Conservation (phyloP, 306 rosid species). For the Cucurbita maxima region DNA sequence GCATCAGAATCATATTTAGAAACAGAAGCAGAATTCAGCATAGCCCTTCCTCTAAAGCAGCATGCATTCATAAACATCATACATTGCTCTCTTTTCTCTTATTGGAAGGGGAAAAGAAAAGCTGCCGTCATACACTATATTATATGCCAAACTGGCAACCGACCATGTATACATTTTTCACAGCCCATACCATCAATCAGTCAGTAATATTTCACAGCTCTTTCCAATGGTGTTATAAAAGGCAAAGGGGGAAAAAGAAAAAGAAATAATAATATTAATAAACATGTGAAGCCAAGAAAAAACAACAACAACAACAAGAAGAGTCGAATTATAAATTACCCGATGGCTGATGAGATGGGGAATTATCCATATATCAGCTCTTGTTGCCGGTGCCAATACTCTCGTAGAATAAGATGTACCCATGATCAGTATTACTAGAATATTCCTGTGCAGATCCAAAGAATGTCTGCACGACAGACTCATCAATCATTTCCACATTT, state of each 20-base stretch:
- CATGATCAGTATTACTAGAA: conserved; percentile 91
- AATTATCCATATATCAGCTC: conserved; percentile 29
- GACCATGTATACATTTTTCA: conserved; percentile 46
- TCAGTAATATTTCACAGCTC: conserved; percentile 41
- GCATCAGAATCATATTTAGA: conserved; percentile 14
- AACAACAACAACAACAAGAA: background rate
- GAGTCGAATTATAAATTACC: conserved; percentile 33
- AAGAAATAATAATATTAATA: conserved; percentile 23
- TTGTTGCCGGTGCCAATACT: conserved; percentile 50
- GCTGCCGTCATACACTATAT: conserved; percentile 71
- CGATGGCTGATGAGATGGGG: conserved; percentile 15
- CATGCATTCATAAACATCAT: conserved; percentile 25
- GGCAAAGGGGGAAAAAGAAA: conserved; percentile 4
- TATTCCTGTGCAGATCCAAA: conserved; percentile 97
- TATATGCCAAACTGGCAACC: conserved; percentile 57
- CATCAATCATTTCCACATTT: conserved; percentile 96
- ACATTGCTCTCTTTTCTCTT: conserved; percentile 50
- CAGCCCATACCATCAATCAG: conserved; percentile 36
- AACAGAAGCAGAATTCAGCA: conserved; percentile 23
- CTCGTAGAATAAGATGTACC: conserved; percentile 94
- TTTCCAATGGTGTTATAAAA: conserved; percentile 54
- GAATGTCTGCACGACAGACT: conserved; percentile 97
- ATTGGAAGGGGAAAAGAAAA: conserved; percentile 12
- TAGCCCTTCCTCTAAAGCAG: conserved; percentile 17
- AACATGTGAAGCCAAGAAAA: conserved; percentile 21